phyloP scores from a whole-genome alignment of 2,329 filamentous ascomycete genomes.

The Huntiella decipiens region DNA sequence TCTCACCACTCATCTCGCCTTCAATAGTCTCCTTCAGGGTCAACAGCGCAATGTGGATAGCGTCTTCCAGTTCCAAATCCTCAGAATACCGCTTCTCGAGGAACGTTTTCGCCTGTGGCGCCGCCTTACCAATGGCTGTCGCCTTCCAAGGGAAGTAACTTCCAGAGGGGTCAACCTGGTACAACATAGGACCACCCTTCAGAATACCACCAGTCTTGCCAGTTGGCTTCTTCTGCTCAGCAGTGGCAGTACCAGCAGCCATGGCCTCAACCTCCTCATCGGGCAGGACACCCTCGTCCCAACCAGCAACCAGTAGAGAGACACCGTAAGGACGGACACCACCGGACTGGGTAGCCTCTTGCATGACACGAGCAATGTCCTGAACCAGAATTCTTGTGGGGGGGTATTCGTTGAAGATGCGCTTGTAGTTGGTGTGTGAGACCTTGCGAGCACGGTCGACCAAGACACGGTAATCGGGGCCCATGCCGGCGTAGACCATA shows the following conservation, averaged over 20 bases:
- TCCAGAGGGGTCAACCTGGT: slow-evolving; percentile 97
- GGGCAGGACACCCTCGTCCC: slow-evolving; percentile 91
- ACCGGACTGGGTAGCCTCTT: slow-evolving; percentile 94
- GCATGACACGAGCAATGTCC: slow-evolving; percentile 93
- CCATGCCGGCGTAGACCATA: slow-evolving; percentile 99
- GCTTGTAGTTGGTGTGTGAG: slow-evolving; percentile 96
- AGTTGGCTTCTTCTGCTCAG: slow-evolving; percentile 50
- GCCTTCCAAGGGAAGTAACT: slow-evolving; percentile 99
- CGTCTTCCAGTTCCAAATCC: slow-evolving; percentile 89
- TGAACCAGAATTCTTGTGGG: slow-evolving; percentile 97
- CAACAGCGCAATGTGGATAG: slow-evolving; percentile 90
- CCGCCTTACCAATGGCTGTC: slow-evolving; percentile 95
- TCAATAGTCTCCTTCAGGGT: slow-evolving; percentile 99
- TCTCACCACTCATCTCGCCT: slow-evolving; percentile 97
- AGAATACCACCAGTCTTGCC: slow-evolving; percentile 89
- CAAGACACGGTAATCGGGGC: slow-evolving; percentile 90
- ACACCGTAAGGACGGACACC: slow-evolving; percentile 96
- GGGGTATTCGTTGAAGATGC: slow-evolving; percentile 99
- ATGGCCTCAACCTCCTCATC: slow-evolving; percentile 48
- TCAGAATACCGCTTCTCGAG: slow-evolving; percentile 98
- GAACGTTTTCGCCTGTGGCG: slow-evolving; percentile 96
- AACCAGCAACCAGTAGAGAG: slow-evolving; percentile 84
- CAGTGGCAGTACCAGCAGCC: slow-evolving; percentile 24
- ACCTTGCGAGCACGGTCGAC: slow-evolving; percentile 97
- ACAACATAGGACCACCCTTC: slow-evolving; percentile 91